phyloP scores from a whole-genome alignment of 495 filamentous ascomycete species.

The Viridothelium virens region DNA sequence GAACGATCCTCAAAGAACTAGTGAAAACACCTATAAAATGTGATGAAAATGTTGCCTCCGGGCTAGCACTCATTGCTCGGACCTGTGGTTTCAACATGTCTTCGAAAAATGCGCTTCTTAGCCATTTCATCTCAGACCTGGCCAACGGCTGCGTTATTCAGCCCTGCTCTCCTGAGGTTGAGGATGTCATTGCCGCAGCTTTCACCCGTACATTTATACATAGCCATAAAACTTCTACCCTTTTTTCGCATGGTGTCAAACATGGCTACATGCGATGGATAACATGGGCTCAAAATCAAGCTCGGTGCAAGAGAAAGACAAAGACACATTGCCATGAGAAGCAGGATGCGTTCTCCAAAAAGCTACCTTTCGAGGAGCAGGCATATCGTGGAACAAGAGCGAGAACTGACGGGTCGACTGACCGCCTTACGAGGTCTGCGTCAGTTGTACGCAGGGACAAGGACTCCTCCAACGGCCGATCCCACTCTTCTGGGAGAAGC shows the following conservation, averaged over 20 bases:
- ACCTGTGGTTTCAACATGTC: background rate
- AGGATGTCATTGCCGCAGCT: background rate
- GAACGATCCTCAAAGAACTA: background rate
- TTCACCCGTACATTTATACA: background rate
- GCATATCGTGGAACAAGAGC: background rate
- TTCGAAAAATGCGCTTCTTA: background rate
- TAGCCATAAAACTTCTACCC: background rate
- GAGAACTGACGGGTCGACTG: background rate
- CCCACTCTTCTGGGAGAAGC: too few species aligned
- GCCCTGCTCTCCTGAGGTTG: background rate
- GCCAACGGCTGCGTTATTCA: background rate
- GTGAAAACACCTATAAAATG: background rate
- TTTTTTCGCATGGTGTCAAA: background rate
- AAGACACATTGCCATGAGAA: background rate
- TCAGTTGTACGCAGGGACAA: background rate
- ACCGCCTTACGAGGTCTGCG: background rate
- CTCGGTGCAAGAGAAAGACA: background rate
- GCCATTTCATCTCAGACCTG: background rate
- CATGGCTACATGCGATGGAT: background rate
- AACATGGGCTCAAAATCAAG: background rate
- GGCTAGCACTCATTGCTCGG: background rate
- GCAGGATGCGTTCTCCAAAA: background rate
- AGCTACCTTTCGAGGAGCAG: background rate
- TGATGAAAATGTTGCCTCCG: conserved; percentile 1
- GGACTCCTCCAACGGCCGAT: too few species aligned